phyloP scores from a whole-genome alignment of 2,329 filamentous ascomycete species.

The Trichoderma sp. region DNA sequence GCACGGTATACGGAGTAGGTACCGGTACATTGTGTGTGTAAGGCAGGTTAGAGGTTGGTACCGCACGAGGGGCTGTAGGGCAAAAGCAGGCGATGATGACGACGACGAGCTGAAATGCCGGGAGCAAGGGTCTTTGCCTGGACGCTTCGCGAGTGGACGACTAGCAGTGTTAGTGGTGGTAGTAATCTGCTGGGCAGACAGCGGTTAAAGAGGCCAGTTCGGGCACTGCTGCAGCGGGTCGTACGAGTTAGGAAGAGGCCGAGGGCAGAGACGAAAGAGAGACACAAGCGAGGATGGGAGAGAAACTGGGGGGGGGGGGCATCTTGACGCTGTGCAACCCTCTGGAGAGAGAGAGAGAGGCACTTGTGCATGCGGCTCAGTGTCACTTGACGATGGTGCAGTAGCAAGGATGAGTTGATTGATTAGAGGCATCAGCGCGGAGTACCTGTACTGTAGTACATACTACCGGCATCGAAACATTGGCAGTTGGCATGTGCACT shows the following conservation, averaged over 20 bases:
- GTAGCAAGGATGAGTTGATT: not conserved
- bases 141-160: not conserved
- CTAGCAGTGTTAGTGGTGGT: too few relatives aligned
- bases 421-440: not conserved
- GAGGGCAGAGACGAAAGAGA: not conserved
- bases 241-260: slow-evolving; percentile 12
- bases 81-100: slow-evolving; percentile 7
- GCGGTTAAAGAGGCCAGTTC: not conserved
- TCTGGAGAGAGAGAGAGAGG: not conserved
- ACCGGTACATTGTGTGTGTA: not conserved
- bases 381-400: not conserved
- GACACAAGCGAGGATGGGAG: not conserved
- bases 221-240: not conserved
- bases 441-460: not conserved
- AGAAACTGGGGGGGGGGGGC: not conserved
- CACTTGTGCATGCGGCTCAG: not conserved
- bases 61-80: not conserved
- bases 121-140: not conserved
- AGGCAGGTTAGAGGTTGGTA: too few relatives aligned
- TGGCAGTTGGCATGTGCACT: not conserved
- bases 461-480: not conserved
- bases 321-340: not conserved
- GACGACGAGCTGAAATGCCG: not conserved
- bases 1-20: not conserved
- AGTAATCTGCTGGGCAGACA: too few relatives aligned